Conservation (phyloP, 192 early-diverging fungal genomes). For the Linnemannia schmuckeri region DNA sequence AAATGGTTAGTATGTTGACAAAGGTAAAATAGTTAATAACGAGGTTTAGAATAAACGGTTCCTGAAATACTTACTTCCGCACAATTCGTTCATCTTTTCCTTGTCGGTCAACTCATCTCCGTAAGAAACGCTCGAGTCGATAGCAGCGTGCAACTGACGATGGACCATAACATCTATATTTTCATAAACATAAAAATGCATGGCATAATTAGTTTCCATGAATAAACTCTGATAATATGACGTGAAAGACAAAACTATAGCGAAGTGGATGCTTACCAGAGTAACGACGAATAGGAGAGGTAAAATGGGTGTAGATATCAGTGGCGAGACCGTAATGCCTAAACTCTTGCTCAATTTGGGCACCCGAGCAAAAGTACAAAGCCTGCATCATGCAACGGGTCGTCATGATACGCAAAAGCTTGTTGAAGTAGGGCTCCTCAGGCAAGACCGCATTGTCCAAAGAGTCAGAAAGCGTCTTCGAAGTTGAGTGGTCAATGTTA, state of each 20-base stretch:
- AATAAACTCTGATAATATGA: background rate
- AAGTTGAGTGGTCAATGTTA: constrained; percentile 74
- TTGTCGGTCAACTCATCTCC: constrained; percentile 88
- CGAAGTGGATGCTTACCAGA: constrained; percentile 63
- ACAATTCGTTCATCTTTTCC: constrained; percentile 82
- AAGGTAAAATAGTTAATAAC: constrained; percentile 4
- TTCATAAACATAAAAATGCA: background rate
- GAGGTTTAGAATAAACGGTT: background rate
- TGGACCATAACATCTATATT: constrained; percentile 91
- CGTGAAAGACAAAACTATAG: background rate
- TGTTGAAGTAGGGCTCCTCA: constrained; percentile 96
- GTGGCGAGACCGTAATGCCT: constrained; percentile 94
- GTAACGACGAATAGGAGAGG: constrained; percentile 99
- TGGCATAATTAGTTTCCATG: background rate
- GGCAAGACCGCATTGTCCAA: constrained; percentile 87
- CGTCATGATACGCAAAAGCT: constrained; percentile 91
- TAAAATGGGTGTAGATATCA: constrained; percentile 98
- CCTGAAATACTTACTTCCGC: constrained; percentile 69
- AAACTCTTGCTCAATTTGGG: constrained; percentile 71
- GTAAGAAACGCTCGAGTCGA: constrained; percentile 60
- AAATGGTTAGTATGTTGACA: background rate
- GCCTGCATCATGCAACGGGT: constrained; percentile 99
- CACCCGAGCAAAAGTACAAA: constrained; percentile 95
- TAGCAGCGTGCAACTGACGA: constrained; percentile 77
- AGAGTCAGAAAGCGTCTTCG: constrained; percentile 87